Conservation (phyloP, 2,329 filamentous ascomycete genomes). For the Blumeriella jaapii region DNA sequence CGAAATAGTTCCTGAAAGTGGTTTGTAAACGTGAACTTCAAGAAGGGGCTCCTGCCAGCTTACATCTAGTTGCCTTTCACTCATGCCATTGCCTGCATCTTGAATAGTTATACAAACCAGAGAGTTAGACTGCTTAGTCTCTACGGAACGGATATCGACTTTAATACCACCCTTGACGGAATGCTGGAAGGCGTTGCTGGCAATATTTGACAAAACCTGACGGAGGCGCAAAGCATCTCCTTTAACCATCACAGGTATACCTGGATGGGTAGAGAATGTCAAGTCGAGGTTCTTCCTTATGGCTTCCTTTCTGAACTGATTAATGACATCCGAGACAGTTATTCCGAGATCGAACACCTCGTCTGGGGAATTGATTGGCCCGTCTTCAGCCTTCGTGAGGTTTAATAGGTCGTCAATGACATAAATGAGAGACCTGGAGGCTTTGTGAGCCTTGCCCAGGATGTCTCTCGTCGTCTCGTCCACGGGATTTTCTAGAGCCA, state of each 20-base stretch:
- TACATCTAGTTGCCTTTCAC: constrained; percentile 40
- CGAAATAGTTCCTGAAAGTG: constrained; percentile 35
- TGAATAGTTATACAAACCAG: constrained; percentile 64
- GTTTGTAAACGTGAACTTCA: background rate
- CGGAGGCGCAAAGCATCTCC: constrained; percentile 70
- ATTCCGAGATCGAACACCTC: constrained; percentile 62
- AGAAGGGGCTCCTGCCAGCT: background rate
- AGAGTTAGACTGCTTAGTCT: constrained; percentile 39
- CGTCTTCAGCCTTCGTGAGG: constrained; percentile 78
- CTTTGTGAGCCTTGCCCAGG: constrained; percentile 72
- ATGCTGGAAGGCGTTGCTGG: constrained; percentile 74
- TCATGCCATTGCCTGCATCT: constrained; percentile 69
- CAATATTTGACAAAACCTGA: constrained; percentile 72
- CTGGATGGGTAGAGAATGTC: constrained; percentile 53
- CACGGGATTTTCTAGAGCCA: constrained; percentile 69
- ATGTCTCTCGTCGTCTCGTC: constrained; percentile 79
- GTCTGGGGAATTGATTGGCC: constrained; percentile 64
- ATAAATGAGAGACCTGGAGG: constrained; percentile 84
- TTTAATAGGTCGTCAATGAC: constrained; percentile 89
- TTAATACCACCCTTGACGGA: constrained; percentile 56
- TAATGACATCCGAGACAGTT: constrained; percentile 64
- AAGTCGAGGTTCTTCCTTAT: constrained; percentile 65
- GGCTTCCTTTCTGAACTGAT: constrained; percentile 62
- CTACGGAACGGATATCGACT: constrained; percentile 56
- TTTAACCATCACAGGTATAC: constrained; percentile 57